A percentile compares a stretch with the other conserved stretches of the same genome.
Evolutionary conservation across 1,284 basidiomycete genomes (phyloP).

Genomic region (Leccinum pachyderme): DNA sequence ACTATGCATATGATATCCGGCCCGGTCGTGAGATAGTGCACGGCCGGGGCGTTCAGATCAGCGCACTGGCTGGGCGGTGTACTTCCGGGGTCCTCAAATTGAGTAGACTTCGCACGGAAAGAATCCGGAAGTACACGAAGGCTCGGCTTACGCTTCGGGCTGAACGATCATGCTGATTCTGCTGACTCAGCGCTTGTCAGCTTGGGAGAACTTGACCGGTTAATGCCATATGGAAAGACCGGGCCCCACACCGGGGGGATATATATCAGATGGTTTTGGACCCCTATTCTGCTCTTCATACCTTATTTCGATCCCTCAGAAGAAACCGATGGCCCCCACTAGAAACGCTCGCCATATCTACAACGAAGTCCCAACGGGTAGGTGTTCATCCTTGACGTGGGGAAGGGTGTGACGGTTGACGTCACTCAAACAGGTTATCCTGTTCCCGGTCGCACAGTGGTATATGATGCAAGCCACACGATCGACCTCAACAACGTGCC

Average conservation of each 20-base stretch:
- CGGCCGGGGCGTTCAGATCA: too few species aligned
- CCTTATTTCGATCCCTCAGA: neutral
- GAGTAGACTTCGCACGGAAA: conserved; percentile 93
- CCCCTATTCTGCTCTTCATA: neutral
- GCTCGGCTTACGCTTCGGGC: too few species aligned
- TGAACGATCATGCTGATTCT: too few species aligned
- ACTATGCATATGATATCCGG: too few species aligned
- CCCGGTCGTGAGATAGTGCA: too few species aligned
- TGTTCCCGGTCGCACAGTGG: conserved; percentile 31
- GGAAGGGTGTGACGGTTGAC: conserved; percentile 2
- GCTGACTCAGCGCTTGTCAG: too few species aligned
- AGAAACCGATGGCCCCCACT: conserved; percentile 10
- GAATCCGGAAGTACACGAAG: conserved; percentile 52
- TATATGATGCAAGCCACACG: conserved; percentile 30
- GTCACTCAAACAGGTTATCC: conserved; percentile 23
- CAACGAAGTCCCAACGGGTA: conserved; percentile 23
- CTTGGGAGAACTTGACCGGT: too few species aligned
- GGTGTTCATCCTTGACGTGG: neutral
- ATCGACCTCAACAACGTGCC: conserved; percentile 41
- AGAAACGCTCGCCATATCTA: conserved; percentile 21
- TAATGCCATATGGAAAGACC: too few species aligned
- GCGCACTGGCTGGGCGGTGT: too few species aligned
- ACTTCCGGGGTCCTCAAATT: conserved; percentile 98
- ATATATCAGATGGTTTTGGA: neutral
- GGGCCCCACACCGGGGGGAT: neutral